Conservation (phyloP, 768 basidiomycete species). For the Termitomyces sp. region DNA sequence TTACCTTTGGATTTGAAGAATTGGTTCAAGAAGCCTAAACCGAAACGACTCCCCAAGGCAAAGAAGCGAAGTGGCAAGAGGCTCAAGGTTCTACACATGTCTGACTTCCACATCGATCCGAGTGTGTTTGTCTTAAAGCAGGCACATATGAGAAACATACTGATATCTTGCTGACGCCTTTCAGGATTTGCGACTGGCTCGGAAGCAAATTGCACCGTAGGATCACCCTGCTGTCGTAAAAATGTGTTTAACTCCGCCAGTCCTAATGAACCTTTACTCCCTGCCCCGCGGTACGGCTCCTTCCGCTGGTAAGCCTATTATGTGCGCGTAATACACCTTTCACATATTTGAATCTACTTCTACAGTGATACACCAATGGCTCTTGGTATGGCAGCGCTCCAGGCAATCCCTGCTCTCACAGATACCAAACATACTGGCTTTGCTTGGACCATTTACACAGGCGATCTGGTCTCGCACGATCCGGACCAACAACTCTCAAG, state of each 20-base stretch:
- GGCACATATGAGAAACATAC: not conserved
- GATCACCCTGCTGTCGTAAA: slow-evolving; percentile 57
- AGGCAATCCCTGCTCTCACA: slow-evolving; percentile 66
- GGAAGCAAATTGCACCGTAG: slow-evolving; percentile 65
- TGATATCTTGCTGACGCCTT: not conserved
- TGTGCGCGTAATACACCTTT: not conserved
- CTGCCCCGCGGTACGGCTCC: slow-evolving; percentile 68
- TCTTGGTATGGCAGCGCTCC: slow-evolving; percentile 53
- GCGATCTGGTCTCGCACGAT: slow-evolving; percentile 75
- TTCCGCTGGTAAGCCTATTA: slow-evolving; percentile 45
- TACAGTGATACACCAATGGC: slow-evolving; percentile 63
- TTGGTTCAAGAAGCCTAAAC: slow-evolving; percentile 80
- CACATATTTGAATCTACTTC: not conserved
- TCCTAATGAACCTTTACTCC: slow-evolving; percentile 45
- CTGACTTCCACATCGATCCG: slow-evolving; percentile 75
- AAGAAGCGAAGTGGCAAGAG: slow-evolving; percentile 61
- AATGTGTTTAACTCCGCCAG: slow-evolving; percentile 47
- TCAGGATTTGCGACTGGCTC: slow-evolving; percentile 65
- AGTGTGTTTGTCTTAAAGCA: slow-evolving; percentile 33
- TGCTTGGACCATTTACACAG: slow-evolving; percentile 65
- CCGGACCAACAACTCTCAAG: slow-evolving; percentile 58
- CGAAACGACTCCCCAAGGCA: slow-evolving; percentile 55
- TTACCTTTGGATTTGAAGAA: slow-evolving; percentile 57
- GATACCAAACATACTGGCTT: slow-evolving; percentile 60
- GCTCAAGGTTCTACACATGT: slow-evolving; percentile 73